phyloP scores from a whole-genome alignment of 805 yeast genomes.

The Martiniozyma abietophila region DNA sequence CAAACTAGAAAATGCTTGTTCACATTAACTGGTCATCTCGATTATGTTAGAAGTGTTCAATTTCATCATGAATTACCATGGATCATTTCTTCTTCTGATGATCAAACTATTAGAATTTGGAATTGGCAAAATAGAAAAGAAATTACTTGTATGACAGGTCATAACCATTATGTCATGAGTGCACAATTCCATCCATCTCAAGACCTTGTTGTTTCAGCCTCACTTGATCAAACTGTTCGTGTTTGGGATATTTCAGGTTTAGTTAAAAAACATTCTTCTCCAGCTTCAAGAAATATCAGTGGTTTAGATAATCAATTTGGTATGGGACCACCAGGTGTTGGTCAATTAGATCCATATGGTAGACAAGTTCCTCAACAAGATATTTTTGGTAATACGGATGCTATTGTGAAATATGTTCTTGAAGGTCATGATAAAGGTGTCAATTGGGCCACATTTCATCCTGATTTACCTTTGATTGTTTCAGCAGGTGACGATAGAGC shows the following conservation, averaged over 20 bases:
- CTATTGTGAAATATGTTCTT: slow-evolving; percentile 86
- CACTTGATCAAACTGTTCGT: slow-evolving; percentile 96
- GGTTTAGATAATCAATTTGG: slow-evolving; percentile 16
- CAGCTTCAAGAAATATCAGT: slow-evolving; percentile 16
- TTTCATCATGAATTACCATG: slow-evolving; percentile 97
- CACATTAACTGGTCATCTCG: slow-evolving; percentile 88
- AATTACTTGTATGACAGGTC: slow-evolving; percentile 95
- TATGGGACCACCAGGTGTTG: slow-evolving; percentile 24
- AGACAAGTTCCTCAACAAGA: slow-evolving; percentile 73
- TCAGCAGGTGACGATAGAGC: slow-evolving; percentile 96
- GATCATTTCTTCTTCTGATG: slow-evolving; percentile 94
- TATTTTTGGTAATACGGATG: slow-evolving; percentile 89
- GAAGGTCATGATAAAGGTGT: slow-evolving; percentile 99
- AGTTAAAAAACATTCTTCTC: slow-evolving; percentile 89
- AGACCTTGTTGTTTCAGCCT: slow-evolving; percentile 89
- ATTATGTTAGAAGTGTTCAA: slow-evolving; percentile 86
- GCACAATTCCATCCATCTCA: slow-evolving; percentile 97
- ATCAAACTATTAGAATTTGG: slow-evolving; percentile 98
- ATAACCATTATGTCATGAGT: slow-evolving; percentile 96
- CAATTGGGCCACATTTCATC: slow-evolving; percentile 98
- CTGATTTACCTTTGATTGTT: slow-evolving; percentile 87
- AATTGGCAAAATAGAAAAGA: slow-evolving; percentile 99
- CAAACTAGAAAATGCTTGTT: slow-evolving; percentile 85
- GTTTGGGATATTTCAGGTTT: slow-evolving; percentile 98
- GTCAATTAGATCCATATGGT: slow-evolving; percentile 36